phyloP scores from a whole-genome alignment of 148 eudicot genomes.

The Fagopyrum esculentum region DNA sequence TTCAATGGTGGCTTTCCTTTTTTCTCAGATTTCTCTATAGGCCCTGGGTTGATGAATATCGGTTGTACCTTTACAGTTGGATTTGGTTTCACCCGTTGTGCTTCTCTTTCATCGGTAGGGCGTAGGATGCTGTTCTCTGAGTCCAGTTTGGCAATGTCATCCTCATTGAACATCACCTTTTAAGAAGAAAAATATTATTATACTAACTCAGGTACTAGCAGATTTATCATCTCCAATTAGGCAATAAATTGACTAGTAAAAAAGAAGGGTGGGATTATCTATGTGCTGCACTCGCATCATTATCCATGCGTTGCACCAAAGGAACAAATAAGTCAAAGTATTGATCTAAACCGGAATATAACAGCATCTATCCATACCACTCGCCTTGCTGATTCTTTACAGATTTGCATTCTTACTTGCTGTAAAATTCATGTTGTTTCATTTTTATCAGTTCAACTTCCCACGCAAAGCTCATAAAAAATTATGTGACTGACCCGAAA shows the following conservation, averaged over 20 bases:
- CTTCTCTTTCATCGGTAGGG: slow-evolving; percentile 71
- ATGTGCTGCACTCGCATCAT: background rate
- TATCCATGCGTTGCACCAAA: background rate
- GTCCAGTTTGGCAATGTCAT: slow-evolving; percentile 57
- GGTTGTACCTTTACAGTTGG: slow-evolving; percentile 80
- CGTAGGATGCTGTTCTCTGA: slow-evolving; percentile 53
- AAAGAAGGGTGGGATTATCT: background rate
- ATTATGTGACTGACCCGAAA: background rate
- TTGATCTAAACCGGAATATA: background rate
- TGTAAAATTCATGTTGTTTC: background rate
- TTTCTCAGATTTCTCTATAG: slow-evolving; percentile 41
- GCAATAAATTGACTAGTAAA: background rate
- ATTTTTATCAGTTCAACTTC: background rate
- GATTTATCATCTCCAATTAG: background rate
- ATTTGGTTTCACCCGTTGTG: slow-evolving; percentile 74
- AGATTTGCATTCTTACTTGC: background rate
- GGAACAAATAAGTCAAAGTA: background rate
- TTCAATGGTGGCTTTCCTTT: slow-evolving; percentile 28
- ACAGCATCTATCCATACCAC: background rate
- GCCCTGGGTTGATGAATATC: slow-evolving; percentile 81
- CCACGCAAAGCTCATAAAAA: background rate
- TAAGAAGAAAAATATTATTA: background rate
- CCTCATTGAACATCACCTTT: slow-evolving; percentile 81
- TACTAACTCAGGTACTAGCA: background rate
- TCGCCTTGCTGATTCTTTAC: background rate